These are phyloP conservation scores for Phytophthora palmivora DNA, from an alignment of 352 stramenopile genomes.

Conservation along the genomic window DNA sequence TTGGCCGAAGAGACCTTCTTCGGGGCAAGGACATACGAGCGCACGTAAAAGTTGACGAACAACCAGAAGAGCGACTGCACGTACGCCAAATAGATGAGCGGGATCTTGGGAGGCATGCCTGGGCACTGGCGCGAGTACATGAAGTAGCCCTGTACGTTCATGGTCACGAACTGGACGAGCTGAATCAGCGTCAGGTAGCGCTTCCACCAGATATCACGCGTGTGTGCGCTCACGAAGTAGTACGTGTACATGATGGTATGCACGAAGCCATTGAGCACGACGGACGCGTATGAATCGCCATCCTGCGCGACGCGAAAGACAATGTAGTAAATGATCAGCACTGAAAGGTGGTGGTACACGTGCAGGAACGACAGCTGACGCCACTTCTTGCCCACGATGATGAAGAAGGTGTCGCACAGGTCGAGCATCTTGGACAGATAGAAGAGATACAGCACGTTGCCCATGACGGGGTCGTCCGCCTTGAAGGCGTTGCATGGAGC, in stretches of 20 bases:
- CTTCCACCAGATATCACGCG: conserved; percentile 97
- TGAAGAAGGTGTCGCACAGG: conserved; percentile 93
- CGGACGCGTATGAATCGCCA: conserved; percentile 95
- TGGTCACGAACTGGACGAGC: conserved; percentile 92
- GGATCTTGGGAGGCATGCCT: conserved; percentile 69
- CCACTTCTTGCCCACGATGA: conserved; percentile 96
- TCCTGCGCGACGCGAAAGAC: conserved; percentile 93
- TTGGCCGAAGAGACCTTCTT: conserved; percentile 35
- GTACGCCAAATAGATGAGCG: conserved; percentile 91
- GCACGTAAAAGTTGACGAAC: conserved; percentile 96
- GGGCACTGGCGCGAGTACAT: conserved; percentile 86
- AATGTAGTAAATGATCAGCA: conserved; percentile 96
- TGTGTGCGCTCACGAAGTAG: conserved; percentile 97
- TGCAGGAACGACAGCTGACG: conserved; percentile 96
- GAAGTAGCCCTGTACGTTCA: conserved; percentile 70
- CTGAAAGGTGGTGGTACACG: conserved; percentile 97
- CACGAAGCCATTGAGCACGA: conserved; percentile 96
- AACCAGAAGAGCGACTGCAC: conserved; percentile 95
- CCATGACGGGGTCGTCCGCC: conserved; percentile 84
- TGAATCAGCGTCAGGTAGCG: conserved; percentile 94
- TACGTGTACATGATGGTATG: conserved; percentile 99
- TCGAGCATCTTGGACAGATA: conserved; percentile 95
- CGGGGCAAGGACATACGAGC: conserved; percentile 77
- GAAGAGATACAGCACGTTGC: conserved; percentile 95
- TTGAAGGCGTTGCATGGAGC: conserved; percentile 92